These are phyloP conservation scores for Hypoxylon trugodes DNA, from an alignment of 495 filamentous ascomycete genomes.

Conservation along the genomic window DNA sequence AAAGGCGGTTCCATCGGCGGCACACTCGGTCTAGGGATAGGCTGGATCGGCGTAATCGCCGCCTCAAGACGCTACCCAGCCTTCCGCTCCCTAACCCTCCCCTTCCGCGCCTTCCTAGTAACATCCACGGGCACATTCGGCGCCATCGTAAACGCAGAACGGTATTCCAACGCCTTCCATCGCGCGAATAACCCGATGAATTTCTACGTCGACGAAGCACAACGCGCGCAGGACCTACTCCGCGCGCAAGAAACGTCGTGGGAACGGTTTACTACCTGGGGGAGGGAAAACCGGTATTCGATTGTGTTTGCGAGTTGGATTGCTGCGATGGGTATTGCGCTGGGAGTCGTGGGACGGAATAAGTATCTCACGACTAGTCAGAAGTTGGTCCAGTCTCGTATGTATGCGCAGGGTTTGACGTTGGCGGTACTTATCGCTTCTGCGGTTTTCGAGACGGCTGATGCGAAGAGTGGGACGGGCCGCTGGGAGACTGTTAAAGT, in stretches of 20 bases:
- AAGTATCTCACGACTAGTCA: slow-evolving; percentile 77
- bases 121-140: slow-evolving; percentile 82
- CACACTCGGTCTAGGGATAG: slow-evolving; percentile 67
- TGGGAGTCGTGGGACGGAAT: slow-evolving; percentile 81
- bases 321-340: slow-evolving; percentile 77
- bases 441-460: slow-evolving; percentile 88
- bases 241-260: slow-evolving; percentile 58
- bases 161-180: slow-evolving; percentile 78
- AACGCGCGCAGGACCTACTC: slow-evolving; percentile 49
- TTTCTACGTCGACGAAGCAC: slow-evolving; percentile 70
- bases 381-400: slow-evolving; percentile 96
- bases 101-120: slow-evolving; percentile 90
- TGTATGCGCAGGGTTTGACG: slow-evolving; percentile 97
- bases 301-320: slow-evolving; percentile 90
- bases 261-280: slow-evolving; percentile 63
- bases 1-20: slow-evolving; percentile 80
- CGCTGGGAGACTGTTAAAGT: slow-evolving; percentile 78
- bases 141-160: slow-evolving; percentile 87
- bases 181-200: slow-evolving; percentile 68
- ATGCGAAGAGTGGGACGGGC: slow-evolving; percentile 78
- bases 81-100: slow-evolving; percentile 82
- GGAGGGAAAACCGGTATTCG: slow-evolving; percentile 83
- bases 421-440: slow-evolving; percentile 86
- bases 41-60: slow-evolving; percentile 67
- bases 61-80: slow-evolving; percentile 71